A percentile compares a stretch with the other conserved stretches of the same genome.
phyloP scores from a whole-genome alignment of 805 yeast species.

The Starmerella cellae region DNA sequence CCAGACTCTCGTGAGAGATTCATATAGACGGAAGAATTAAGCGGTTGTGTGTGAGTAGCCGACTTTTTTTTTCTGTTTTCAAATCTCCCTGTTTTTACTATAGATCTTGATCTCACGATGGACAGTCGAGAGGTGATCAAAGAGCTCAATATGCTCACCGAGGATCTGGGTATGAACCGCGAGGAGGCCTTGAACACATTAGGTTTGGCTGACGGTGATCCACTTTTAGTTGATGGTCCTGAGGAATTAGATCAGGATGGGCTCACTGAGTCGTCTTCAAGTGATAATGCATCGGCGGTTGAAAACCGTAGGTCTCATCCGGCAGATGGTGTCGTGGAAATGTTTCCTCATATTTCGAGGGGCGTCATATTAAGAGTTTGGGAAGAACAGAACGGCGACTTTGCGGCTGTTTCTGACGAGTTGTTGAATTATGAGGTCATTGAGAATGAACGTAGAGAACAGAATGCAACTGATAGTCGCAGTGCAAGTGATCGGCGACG shows the following conservation, averaged over 20 bases:
- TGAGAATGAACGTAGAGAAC: neutral
- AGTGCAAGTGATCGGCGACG: neutral
- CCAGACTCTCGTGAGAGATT: no score
- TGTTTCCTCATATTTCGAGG: constrained; percentile 12
- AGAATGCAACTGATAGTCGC: neutral
- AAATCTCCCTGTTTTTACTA: no score
- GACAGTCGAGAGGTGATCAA: neutral
- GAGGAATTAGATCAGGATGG: neutral
- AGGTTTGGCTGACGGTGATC: constrained; percentile 5
- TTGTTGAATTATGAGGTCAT: constrained; percentile 9
- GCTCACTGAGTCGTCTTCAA: neutral
- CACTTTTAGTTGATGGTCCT: neutral
- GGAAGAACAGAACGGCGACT: neutral
- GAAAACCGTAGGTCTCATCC: neutral
- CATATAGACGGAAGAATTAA: no score
- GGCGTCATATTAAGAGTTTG: neutral
- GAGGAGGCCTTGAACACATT: constrained; percentile 6
- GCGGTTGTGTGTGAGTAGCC: no score
- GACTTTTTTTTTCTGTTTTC: no score
- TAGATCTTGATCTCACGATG: neutral
- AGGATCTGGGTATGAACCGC: constrained; percentile 1
- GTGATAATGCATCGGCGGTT: neutral
- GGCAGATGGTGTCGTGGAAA: constrained; percentile 3
- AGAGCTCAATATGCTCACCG: constrained; percentile 3
- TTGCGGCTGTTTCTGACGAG: constrained; percentile 9